Conservation (phyloP, 1,139 yeast species). For the Suhomyces yuchorum region DNA sequence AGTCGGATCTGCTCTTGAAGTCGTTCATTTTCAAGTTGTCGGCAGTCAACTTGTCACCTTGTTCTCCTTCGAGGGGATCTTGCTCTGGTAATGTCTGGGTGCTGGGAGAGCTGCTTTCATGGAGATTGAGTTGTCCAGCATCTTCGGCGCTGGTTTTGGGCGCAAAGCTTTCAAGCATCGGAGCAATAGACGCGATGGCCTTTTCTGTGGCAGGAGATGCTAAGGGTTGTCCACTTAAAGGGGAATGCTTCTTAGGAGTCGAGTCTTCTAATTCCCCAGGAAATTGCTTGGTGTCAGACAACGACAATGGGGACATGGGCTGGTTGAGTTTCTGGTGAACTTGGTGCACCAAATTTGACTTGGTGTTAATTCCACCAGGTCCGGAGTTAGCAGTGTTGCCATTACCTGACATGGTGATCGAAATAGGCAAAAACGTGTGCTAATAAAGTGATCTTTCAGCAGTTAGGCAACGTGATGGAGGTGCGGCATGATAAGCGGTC, state of each 20-base stretch:
- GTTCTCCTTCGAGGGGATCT: conserved; percentile 4
- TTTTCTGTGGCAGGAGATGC: conserved; percentile 44
- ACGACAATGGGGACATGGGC: conserved; percentile 39
- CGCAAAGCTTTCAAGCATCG: conserved; percentile 68
- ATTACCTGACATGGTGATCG: conserved; percentile 3
- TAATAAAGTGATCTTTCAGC: conserved; percentile 1
- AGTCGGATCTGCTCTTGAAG: conserved; percentile 10
- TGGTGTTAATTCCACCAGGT: background rate
- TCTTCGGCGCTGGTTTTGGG: conserved; percentile 74
- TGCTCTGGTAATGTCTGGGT: background rate
- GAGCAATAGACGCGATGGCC: conserved; percentile 79
- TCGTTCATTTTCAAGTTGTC: conserved; percentile 23
- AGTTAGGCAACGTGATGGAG: background rate
- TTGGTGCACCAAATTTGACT: conserved; percentile 4
- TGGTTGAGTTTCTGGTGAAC: conserved; percentile 23
- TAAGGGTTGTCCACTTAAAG: conserved; percentile 13
- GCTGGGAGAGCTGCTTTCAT: conserved; percentile 2
- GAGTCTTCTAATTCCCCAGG: conserved; percentile 4
- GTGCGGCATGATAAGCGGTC: conserved; percentile 1
- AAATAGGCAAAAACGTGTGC: conserved; percentile 7
- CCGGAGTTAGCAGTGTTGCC: background rate
- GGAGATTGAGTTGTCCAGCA: conserved; percentile 17
- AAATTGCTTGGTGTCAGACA: conserved; percentile 21
- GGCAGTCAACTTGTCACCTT: conserved; percentile 20
- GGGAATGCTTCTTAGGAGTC: conserved; percentile 3